Percentiles rank a stretch among this genome's conserved stretches.
phyloP scores from a whole-genome alignment of 2,329 filamentous ascomycete genomes.

The Juglanconis juglandina region DNA sequence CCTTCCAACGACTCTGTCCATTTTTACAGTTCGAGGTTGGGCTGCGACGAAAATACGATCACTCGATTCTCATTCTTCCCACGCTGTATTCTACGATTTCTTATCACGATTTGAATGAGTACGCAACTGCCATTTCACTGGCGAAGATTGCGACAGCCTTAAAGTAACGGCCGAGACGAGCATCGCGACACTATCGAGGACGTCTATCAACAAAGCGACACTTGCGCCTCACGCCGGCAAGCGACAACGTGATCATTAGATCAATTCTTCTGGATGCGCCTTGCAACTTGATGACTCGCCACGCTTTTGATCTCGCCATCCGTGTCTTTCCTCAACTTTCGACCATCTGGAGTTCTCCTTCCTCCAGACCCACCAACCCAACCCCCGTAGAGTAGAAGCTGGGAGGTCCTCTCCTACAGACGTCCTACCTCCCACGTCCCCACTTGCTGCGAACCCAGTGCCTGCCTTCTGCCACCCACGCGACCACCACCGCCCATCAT shows the following conservation, averaged over 20 bases:
- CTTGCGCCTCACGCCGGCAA: background rate
- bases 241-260: background rate
- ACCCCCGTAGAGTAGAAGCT: conserved; percentile 18
- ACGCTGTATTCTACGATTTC: background rate
- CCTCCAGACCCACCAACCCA: background rate
- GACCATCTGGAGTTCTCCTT: background rate
- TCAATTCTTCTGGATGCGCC: background rate
- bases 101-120: background rate
- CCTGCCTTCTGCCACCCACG: background rate
- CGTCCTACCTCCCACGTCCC: background rate
- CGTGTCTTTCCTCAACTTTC: background rate
- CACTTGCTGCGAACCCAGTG: conserved; percentile 2
- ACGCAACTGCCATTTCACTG: background rate
- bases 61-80: background rate
- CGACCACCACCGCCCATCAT: conserved; percentile 36
- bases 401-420: background rate
- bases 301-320: background rate
- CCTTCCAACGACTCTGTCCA: background rate
- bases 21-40: background rate
- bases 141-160: conserved; percentile 5
- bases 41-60: background rate
- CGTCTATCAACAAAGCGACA: conserved; percentile 1
- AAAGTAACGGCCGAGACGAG: background rate
- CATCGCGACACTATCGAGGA: conserved; percentile 5
- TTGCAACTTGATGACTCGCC: conserved; percentile 5